Evolutionary conservation across 176 grass and related monocot genomes (phyloP).

Genomic region (Oryza meridionalis): DNA sequence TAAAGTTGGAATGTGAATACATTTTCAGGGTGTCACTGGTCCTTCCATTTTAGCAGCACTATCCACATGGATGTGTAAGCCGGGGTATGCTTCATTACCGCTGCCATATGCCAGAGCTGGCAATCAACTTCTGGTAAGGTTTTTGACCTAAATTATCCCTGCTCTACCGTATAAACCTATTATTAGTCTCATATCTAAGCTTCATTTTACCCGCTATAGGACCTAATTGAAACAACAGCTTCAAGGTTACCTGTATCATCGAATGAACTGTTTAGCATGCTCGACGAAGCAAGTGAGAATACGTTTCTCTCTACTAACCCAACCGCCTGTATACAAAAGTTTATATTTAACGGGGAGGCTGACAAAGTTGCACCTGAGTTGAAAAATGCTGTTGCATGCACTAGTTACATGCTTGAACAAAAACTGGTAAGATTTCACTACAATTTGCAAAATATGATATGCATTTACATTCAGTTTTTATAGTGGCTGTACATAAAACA

Average conservation of each 20-base stretch:
- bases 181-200: conserved; percentile 3
- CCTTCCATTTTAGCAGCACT: conserved; percentile 63
- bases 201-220: conserved; percentile 45
- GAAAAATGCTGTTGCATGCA: conserved; percentile 80
- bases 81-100: conserved; percentile 72
- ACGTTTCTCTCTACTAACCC: conserved; percentile 83
- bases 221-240: conserved; percentile 64
- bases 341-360: conserved; percentile 78
- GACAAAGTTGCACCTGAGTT: conserved; percentile 76
- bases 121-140: conserved; percentile 68
- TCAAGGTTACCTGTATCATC: conserved; percentile 62
- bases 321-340: conserved; percentile 66
- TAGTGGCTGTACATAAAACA: conserved; percentile 17
- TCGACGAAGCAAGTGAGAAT: conserved; percentile 91
- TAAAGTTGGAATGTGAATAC: conserved; percentile 20
- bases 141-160: conserved; percentile 6
- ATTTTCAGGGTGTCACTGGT: conserved; percentile 73
- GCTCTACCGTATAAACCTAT: neutral
- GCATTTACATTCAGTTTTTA: conserved; percentile 24
- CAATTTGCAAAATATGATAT: conserved; percentile 7
- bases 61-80: conserved; percentile 73
- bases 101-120: conserved; percentile 78
- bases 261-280: conserved; percentile 69
- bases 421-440: conserved; percentile 68
- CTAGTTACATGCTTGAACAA: conserved; percentile 84